Percentiles rank a stretch among this genome's conserved stretches.
These are phyloP conservation scores for Madurella mycetomatis DNA, from an alignment of 2,329 filamentous ascomycete genomes.

Conservation along the genomic window DNA sequence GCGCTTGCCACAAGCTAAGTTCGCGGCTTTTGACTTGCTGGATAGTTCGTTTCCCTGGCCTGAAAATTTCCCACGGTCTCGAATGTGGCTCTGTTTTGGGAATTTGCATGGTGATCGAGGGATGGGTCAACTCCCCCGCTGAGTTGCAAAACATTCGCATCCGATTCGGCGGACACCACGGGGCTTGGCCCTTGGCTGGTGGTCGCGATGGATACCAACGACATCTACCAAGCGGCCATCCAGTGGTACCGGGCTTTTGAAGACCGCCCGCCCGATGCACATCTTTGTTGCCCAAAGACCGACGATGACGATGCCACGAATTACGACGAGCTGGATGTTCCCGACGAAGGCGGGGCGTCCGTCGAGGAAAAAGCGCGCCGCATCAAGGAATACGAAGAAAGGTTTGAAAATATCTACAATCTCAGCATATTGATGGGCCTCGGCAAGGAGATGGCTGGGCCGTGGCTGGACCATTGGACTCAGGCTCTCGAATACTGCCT, in stretches of 20 bases:
- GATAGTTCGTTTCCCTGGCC: no score
- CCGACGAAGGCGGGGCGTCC: slow-evolving; percentile 43
- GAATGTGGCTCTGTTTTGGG: not conserved
- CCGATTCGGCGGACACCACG: not conserved
- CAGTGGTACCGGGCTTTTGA: slow-evolving; percentile 23
- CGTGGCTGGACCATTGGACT: slow-evolving; percentile 57
- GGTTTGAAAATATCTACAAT: slow-evolving; percentile 60
- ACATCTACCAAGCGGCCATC: slow-evolving; percentile 20
- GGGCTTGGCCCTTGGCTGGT: not conserved
- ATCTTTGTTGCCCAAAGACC: slow-evolving; percentile 65
- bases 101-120: not conserved
- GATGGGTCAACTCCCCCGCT: not conserved
- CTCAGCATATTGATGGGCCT: slow-evolving; percentile 67
- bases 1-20: no score
- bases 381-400: slow-evolving; percentile 50
- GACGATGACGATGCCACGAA: slow-evolving; percentile 59
- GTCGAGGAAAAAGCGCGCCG: slow-evolving; percentile 47
- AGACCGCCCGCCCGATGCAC: slow-evolving; percentile 40
- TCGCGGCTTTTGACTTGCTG: no score
- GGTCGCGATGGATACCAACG: slow-evolving; percentile 19
- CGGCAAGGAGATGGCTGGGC: slow-evolving; percentile 53
- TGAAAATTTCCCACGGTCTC: not conserved
- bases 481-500: slow-evolving; percentile 54
- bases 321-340: slow-evolving; percentile 53
- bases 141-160: not conserved